A percentile compares a stretch with the other conserved stretches of the same genome.
phyloP scores from a whole-genome alignment of 2,329 filamentous ascomycete species.

The Sphaerulina musiva region DNA sequence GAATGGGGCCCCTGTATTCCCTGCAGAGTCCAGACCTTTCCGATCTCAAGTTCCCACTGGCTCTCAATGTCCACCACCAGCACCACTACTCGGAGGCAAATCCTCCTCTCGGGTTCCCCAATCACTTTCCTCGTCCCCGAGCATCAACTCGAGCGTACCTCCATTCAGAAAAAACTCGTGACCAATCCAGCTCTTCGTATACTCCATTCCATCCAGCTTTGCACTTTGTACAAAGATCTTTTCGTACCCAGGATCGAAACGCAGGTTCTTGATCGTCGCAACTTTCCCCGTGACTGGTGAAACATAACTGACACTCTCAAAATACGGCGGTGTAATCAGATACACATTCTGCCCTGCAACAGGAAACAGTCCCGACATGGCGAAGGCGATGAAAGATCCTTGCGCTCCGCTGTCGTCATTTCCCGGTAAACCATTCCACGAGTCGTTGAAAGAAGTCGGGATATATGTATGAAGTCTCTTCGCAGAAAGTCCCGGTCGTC shows the following conservation, averaged over 20 bases:
- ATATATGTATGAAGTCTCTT: slow-evolving; percentile 21
- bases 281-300: slow-evolving; percentile 21
- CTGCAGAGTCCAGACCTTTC: no score
- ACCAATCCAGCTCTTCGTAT: slow-evolving; percentile 23
- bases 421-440: slow-evolving; percentile 17
- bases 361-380: slow-evolving; percentile 23
- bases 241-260: slow-evolving; percentile 35
- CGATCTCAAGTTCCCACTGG: no score
- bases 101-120: slow-evolving; percentile 29
- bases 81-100: slow-evolving; percentile 19
- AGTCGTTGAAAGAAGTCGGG: slow-evolving; percentile 19
- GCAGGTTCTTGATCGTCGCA: slow-evolving; percentile 18
- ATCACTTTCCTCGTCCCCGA: slow-evolving; percentile 19
- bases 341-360: slow-evolving; percentile 23
- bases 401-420: slow-evolving; percentile 23
- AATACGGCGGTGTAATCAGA: slow-evolving; percentile 21
- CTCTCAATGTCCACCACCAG: neutral
- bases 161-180: slow-evolving; percentile 24
- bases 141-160: slow-evolving; percentile 18
- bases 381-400: slow-evolving; percentile 22
- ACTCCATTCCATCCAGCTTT: slow-evolving; percentile 17
- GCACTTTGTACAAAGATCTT: slow-evolving; percentile 25
- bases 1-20: no score
- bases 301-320: slow-evolving; percentile 22
- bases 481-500: slow-evolving; percentile 32